Base-by-base conservation (phyloP, 192 early-diverging fungal species). In the Podila minutissima region DNA sequence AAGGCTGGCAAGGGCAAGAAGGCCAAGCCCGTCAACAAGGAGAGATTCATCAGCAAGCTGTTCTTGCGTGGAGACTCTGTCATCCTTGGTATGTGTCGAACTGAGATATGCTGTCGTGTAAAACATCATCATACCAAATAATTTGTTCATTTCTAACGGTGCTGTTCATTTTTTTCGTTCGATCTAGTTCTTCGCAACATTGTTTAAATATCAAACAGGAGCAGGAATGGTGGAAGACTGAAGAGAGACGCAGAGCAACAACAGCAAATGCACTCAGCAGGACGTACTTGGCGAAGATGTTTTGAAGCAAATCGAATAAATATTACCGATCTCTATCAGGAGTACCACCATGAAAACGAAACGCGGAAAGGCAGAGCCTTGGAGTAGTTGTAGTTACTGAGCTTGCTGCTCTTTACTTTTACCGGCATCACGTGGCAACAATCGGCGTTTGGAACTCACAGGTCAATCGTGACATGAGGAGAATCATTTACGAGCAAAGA, bases 31-130 rank as follows among this genome's bases (percentile, higher is more conserved):
- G 92, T 99, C 50, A 99, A 98, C 91, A 97, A 97, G 83, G 98
- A 99, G 83, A 89, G 97, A 59, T 99, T 98, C 77, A 98, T 99
- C 68, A 94, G 93, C 86, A 98, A 98, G 70, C 91, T 99, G 91
- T 99, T 99, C 74, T 86, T 99, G 78, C 92, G 98, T 71, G 98
- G 98, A 72, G 97, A 99, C 83, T 97, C 96, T 64, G 94, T 96
- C 35, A 92, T 95, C 71, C 87, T 96, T 38, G 96, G 96, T 90
- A 86, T 38, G 83, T 17, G 41, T 46, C 41, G 41, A 46, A 17
- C 15, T 46, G 13, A 2, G 41, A 46, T 46, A 1, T 17, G 15
- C 2, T 2, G 3, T 46, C 0, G 13, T 1, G 11, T 15, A 46
- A 46, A 46, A 46, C 3, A 46, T 17, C 3, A 46, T 17, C 41